These are phyloP conservation scores for Clitopilus hobsonii DNA, from an alignment of 768 basidiomycete species.

Conservation along the genomic window DNA sequence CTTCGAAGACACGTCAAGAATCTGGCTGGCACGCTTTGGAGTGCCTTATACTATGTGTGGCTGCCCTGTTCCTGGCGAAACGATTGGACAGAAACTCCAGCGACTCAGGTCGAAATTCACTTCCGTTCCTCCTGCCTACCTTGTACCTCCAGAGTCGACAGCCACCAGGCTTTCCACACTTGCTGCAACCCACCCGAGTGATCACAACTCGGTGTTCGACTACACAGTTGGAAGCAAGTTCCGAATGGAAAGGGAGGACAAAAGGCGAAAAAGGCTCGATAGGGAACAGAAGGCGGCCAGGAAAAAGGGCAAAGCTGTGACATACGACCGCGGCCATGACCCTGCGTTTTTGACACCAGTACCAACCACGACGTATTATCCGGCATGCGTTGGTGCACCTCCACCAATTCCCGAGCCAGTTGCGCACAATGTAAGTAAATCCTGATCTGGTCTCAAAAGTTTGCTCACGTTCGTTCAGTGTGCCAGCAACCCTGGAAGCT, in stretches of 20 bases:
- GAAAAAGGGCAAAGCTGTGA: constrained; percentile 12
- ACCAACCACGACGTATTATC: constrained; percentile 20
- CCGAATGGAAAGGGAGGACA: constrained; percentile 15
- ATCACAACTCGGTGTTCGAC: constrained; percentile 36
- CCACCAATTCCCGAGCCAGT: background rate
- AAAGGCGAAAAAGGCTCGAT: constrained; percentile 17
- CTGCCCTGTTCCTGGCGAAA: constrained; percentile 40
- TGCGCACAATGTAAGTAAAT: too few species aligned
- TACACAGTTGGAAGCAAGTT: constrained; percentile 17
- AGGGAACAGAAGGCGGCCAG: constrained; percentile 18
- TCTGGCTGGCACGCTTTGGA: constrained; percentile 37
- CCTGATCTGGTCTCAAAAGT: too few species aligned
- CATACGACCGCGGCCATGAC: constrained; percentile 11
- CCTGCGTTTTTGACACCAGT: constrained; percentile 29
- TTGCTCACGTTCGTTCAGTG: constrained; percentile 4
- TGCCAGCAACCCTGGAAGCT: constrained; percentile 2
- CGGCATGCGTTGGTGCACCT: background rate
- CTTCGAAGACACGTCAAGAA: constrained; percentile 20
- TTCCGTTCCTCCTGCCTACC: constrained; percentile 16
- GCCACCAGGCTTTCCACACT: constrained; percentile 21
- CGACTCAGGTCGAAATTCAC: constrained; percentile 18
- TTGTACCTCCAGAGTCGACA: constrained; percentile 22
- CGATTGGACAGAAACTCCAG: constrained; percentile 31
- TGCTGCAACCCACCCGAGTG: constrained; percentile 47
- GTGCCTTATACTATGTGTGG: constrained; percentile 50